These are phyloP conservation scores for Serpula lacrymans DNA, from an alignment of 768 basidiomycete genomes.

Conservation along the genomic window DNA sequence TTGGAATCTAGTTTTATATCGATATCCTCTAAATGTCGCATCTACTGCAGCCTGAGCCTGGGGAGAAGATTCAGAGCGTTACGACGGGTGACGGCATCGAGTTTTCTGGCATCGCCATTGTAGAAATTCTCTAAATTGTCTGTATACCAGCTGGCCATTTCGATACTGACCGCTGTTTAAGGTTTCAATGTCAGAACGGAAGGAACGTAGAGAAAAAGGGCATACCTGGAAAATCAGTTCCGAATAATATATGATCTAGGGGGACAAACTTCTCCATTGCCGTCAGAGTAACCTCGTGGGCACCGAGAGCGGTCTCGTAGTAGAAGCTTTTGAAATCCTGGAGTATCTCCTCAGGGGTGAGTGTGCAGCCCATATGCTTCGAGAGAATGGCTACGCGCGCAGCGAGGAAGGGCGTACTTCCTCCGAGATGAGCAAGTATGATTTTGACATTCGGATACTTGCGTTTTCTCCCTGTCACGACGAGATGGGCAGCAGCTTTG, in stretches of 20 bases:
- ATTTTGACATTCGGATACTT: conserved; percentile 57
- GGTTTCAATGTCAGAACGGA: background rate
- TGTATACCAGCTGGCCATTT: conserved; percentile 62
- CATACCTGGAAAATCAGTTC: conserved; percentile 75
- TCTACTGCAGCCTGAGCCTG: no score
- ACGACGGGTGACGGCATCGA: conserved; percentile 41
- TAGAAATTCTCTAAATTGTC: conserved; percentile 50
- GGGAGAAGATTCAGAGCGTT: conserved; percentile 57
- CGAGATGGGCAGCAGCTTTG: conserved; percentile 77
- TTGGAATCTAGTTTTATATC: no score
- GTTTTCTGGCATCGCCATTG: conserved; percentile 30
- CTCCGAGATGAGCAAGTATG: conserved; percentile 75
- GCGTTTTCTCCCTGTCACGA: conserved; percentile 68
- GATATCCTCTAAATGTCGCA: no score
- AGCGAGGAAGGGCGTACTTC: conserved; percentile 61
- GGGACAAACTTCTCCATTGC: conserved; percentile 50
- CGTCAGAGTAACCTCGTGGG: conserved; percentile 48
- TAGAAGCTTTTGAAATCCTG: conserved; percentile 70
- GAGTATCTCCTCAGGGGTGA: conserved; percentile 63
- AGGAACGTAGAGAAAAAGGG: conserved; percentile 1
- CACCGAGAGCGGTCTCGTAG: conserved; percentile 69
- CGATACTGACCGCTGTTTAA: conserved; percentile 50
- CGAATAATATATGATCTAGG: conserved; percentile 57
- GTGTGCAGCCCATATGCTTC: conserved; percentile 62
- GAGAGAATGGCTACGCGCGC: conserved; percentile 68